Percentiles rank a stretch among this genome's conserved stretches.
Conservation (phyloP, 371 early-diverging fungal species). For the Haplosporangium sp. region DNA sequence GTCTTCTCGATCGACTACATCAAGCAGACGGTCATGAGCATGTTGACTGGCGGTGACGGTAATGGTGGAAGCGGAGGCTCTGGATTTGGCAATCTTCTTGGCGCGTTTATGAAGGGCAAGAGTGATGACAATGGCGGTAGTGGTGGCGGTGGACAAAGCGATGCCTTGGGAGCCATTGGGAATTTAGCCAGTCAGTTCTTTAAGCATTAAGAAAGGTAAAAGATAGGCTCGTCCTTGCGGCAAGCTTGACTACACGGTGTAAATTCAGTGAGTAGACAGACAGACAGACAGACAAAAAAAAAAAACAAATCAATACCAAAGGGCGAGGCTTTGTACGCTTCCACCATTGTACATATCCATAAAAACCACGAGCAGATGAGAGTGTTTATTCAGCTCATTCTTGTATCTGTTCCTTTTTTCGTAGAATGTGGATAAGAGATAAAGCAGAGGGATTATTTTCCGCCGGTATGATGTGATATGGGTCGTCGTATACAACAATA, state of each 20-base stretch:
- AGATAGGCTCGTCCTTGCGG: neutral
- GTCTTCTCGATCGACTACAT: constrained; percentile 49
- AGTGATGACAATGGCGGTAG: neutral
- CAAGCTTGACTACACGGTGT: neutral
- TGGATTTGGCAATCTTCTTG: constrained; percentile 19
- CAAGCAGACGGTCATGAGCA: constrained; percentile 32
- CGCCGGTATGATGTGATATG: neutral
- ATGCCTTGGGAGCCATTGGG: constrained; percentile 7
- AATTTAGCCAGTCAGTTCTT: constrained; percentile 28
- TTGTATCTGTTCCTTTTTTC: too few species aligned
- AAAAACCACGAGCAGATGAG: too few species aligned
- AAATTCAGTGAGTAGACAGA: neutral
- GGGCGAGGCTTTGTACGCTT: too few species aligned
- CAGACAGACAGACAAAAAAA: too few species aligned
- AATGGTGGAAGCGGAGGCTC: constrained; percentile 22
- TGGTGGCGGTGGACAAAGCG: constrained; percentile 1
- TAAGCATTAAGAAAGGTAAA: constrained; percentile 13
- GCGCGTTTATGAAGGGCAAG: constrained; percentile 15
- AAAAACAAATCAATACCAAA: too few species aligned
- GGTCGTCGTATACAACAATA: constrained; percentile 39
- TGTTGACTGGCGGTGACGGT: constrained; percentile 24
- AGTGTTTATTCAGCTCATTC: too few species aligned
- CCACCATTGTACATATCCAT: too few species aligned
- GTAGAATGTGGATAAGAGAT: constrained; percentile 5
- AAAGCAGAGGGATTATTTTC: constrained; percentile 3